phyloP scores from a whole-genome alignment of 2,329 filamentous ascomycete species.

The Fragosphaeria purpurea region DNA sequence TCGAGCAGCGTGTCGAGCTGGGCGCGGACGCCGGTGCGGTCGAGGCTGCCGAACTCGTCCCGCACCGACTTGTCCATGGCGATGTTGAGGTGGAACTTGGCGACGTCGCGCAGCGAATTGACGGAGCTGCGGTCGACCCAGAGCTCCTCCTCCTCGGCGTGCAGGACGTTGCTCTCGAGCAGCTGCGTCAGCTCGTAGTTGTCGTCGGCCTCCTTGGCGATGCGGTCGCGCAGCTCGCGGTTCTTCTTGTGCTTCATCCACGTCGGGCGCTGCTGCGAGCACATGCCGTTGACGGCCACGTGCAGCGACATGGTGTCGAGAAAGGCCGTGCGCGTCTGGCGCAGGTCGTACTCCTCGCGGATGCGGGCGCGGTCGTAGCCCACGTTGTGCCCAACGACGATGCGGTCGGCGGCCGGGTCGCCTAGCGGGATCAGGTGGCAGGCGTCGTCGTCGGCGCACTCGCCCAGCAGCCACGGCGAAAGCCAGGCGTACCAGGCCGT shows the following conservation, averaged over 20 bases:
- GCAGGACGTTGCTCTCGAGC: slow-evolving; percentile 55
- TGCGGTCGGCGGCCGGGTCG: slow-evolving; percentile 58
- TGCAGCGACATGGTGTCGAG: slow-evolving; percentile 97
- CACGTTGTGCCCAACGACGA: slow-evolving; percentile 90
- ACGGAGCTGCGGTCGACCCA: slow-evolving; percentile 94
- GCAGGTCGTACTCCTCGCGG: slow-evolving; percentile 76
- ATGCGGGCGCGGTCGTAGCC: slow-evolving; percentile 88
- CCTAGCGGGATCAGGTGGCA: slow-evolving; percentile 82
- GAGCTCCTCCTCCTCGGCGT: slow-evolving; percentile 83
- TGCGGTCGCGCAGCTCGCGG: slow-evolving; percentile 69
- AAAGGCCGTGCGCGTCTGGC: slow-evolving; percentile 76
- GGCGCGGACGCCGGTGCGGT: slow-evolving; percentile 57
- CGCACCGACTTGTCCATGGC: slow-evolving; percentile 82
- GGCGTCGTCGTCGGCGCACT: slow-evolving; percentile 55
- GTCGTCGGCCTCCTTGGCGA: slow-evolving; percentile 60
- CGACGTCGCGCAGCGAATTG: slow-evolving; percentile 90
- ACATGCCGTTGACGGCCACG: slow-evolving; percentile 98
- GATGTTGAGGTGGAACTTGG: slow-evolving; percentile 88
- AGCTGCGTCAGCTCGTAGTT: slow-evolving; percentile 62
- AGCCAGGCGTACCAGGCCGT: slow-evolving; percentile 96
- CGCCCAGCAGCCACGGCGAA: slow-evolving; percentile 85
- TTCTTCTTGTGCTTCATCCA: slow-evolving; percentile 98
- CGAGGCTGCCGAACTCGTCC: slow-evolving; percentile 76
- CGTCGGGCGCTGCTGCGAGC: slow-evolving; percentile 85
- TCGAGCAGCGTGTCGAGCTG: slow-evolving; percentile 77